These are phyloP conservation scores for Mycena rosella DNA, from an alignment of 768 basidiomycete genomes.

Conservation along the genomic window DNA sequence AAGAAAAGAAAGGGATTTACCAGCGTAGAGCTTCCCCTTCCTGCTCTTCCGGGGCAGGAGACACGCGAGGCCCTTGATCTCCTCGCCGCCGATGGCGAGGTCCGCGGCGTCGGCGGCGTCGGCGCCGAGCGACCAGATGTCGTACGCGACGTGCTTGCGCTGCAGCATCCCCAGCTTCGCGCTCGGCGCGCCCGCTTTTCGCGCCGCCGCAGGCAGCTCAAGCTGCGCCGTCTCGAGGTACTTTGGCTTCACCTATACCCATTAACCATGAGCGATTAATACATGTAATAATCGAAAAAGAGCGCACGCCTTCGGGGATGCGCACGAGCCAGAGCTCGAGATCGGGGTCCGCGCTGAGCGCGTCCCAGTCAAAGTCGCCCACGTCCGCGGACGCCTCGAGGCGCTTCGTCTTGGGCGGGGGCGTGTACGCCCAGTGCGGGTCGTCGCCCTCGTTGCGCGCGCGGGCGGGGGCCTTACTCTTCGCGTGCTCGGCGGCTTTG, in stretches of 20 bases:
- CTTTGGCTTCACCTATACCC: constrained; percentile 71
- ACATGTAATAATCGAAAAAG: background rate
- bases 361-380: constrained; percentile 78
- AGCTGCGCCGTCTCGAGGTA: constrained; percentile 67
- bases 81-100: constrained; percentile 66
- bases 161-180: constrained; percentile 62
- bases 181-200: constrained; percentile 42
- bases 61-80: constrained; percentile 70
- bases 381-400: constrained; percentile 63
- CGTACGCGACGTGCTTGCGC: constrained; percentile 68
- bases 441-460: constrained; percentile 68
- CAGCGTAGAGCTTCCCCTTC: constrained; percentile 68
- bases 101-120: constrained; percentile 48
- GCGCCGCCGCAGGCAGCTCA: constrained; percentile 56
- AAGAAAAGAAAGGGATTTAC: constrained; percentile 50
- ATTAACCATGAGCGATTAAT: too few species aligned
- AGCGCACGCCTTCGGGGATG: constrained; percentile 73
- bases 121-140: constrained; percentile 74
- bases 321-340: constrained; percentile 80
- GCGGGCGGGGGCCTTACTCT: constrained; percentile 36
- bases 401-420: constrained; percentile 64
- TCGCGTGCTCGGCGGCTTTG: constrained; percentile 37
- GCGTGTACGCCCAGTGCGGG: constrained; percentile 70
- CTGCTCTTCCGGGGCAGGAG: constrained; percentile 75
- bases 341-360: constrained; percentile 65